Conservation (phyloP, 805 yeast genomes). For the Ogataea populi-albae region DNA sequence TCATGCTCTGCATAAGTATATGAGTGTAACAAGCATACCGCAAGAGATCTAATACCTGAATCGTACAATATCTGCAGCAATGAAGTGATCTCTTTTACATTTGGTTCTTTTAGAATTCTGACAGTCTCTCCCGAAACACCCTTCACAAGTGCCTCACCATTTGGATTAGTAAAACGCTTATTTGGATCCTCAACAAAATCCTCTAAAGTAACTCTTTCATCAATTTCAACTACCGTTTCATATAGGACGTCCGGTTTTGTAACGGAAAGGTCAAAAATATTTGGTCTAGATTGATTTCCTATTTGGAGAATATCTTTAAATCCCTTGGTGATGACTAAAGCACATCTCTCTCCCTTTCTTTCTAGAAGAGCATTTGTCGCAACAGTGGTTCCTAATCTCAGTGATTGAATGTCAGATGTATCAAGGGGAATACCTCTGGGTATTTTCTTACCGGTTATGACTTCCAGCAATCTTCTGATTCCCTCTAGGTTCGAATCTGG, state of each 20-base stretch:
- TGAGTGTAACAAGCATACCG: slow-evolving; percentile 68
- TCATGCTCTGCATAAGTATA: slow-evolving; percentile 73
- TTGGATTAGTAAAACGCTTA: slow-evolving; percentile 18
- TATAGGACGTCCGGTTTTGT: slow-evolving; percentile 67
- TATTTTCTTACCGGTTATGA: slow-evolving; percentile 47
- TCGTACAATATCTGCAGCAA: slow-evolving; percentile 43
- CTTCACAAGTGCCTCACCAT: slow-evolving; percentile 36
- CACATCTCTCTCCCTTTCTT: slow-evolving; percentile 84
- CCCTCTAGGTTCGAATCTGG: slow-evolving; percentile 90
- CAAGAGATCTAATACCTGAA: slow-evolving; percentile 63
- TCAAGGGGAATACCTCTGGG: slow-evolving; percentile 60
- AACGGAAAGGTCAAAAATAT: slow-evolving; percentile 78
- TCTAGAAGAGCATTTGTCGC: slow-evolving; percentile 93
- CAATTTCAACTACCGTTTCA: slow-evolving; percentile 72
- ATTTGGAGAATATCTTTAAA: slow-evolving; percentile 76
- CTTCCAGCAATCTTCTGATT: slow-evolving; percentile 69
- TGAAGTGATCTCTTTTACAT: slow-evolving; percentile 38
- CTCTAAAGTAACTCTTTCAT: slow-evolving; percentile 86
- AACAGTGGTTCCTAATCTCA: slow-evolving; percentile 89
- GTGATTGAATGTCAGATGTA: slow-evolving; percentile 56
- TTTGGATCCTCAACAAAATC: slow-evolving; percentile 72
- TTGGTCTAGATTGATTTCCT: slow-evolving; percentile 89
- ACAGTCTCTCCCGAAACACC: slow-evolving; percentile 70
- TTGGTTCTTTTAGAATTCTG: slow-evolving; percentile 50
- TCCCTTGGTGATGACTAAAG: slow-evolving; percentile 80